phyloP scores from a whole-genome alignment of 768 basidiomycete species.

The Leccinum rimulosum region DNA sequence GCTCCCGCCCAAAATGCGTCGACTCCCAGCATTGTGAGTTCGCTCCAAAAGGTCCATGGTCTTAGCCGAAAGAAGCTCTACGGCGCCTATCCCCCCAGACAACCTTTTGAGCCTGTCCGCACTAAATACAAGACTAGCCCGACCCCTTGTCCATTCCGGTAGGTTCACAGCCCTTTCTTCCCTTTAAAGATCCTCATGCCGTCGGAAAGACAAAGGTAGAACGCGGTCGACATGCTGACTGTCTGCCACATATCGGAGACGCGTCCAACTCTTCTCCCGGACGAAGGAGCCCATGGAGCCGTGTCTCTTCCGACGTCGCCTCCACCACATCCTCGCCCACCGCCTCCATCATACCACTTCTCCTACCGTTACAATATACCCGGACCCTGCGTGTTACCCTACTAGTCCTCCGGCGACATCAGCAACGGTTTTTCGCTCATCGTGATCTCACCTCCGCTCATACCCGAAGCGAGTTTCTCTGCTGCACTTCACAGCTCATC shows the following conservation, averaged over 20 bases:
- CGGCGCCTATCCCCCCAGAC: constrained; percentile 45
- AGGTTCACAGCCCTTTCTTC: no score
- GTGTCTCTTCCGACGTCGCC: constrained; percentile 8
- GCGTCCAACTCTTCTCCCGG: no score
- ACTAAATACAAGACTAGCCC: constrained; percentile 33
- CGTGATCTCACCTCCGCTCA: constrained; percentile 6
- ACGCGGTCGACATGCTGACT: constrained; percentile 25
- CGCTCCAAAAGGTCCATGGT: constrained; percentile 65
- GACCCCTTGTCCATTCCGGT: constrained; percentile 31
- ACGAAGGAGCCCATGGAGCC: no score
- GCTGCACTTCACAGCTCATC: not conserved
- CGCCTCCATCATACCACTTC: constrained; percentile 17
- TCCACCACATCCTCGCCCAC: constrained; percentile 27
- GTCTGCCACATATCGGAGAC: constrained; percentile 1
- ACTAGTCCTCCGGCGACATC: constrained; percentile 7
- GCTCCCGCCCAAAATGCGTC: constrained; percentile 20
- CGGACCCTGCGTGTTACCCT: constrained; percentile 20
- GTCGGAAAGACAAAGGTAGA: constrained; percentile 22
- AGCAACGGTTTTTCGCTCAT: constrained; percentile 12
- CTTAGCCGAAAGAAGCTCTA: constrained; percentile 70
- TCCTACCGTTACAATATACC: constrained; percentile 21
- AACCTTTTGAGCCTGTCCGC: constrained; percentile 49
- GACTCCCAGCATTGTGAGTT: constrained; percentile 54
- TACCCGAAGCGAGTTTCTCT: constrained; percentile 18
- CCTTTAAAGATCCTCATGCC: no score